Evolutionary conservation across 331 rosid species (phyloP).

Genomic region (Arachis monticola): DNA sequence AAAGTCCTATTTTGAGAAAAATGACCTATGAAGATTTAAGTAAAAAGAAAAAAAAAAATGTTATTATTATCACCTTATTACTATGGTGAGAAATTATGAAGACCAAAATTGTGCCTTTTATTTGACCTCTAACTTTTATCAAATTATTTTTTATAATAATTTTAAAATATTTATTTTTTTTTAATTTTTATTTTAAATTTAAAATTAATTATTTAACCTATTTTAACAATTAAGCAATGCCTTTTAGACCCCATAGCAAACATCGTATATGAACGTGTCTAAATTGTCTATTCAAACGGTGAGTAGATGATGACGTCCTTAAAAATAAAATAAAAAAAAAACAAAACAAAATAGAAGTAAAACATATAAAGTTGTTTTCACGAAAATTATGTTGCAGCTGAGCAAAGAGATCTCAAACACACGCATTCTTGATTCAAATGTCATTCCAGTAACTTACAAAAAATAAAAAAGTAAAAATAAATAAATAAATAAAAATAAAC

Average conservation of each 20-base stretch:
- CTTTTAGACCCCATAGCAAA: no score
- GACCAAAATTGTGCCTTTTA: background rate
- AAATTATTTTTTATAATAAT: no score
- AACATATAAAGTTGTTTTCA: background rate
- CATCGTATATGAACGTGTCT: no score
- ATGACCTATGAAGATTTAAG: background rate
- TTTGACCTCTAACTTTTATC: no score
- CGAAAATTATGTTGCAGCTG: slow-evolving; percentile 32
- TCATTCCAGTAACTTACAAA: slow-evolving; percentile 3
- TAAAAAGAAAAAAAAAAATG: background rate
- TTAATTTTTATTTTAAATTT: no score
- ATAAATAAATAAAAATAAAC: background rate
- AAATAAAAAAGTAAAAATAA: background rate
- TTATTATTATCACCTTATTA: slow-evolving; percentile 1
- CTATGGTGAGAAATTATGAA: slow-evolving; percentile 20
- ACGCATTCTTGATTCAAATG: slow-evolving; percentile 34
- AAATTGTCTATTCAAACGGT: slow-evolving; percentile 18
- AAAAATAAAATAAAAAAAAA: background rate
- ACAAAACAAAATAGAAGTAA: background rate
- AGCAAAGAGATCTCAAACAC: slow-evolving; percentile 36
- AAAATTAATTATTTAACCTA: no score
- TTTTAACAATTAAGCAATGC: no score
- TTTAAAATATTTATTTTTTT: no score
- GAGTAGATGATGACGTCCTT: slow-evolving; percentile 15
- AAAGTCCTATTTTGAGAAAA: no score